Conservation (phyloP, 176 grass and related monocot genomes). For the Avena sativa region DNA sequence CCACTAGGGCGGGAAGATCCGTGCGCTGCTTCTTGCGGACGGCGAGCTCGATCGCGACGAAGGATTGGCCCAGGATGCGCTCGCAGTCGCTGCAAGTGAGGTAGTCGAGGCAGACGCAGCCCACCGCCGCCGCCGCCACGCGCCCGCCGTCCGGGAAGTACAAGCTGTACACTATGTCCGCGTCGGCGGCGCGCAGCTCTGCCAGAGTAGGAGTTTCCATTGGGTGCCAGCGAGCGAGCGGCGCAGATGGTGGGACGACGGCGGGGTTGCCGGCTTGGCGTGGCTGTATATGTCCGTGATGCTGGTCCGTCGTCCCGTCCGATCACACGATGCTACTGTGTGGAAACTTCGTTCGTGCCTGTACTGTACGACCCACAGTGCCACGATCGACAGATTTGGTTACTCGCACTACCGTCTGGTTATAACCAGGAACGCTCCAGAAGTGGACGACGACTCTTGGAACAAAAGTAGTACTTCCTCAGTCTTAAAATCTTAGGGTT, state of each 20-base stretch:
- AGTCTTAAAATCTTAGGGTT: too few relatives aligned
- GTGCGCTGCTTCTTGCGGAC: conserved; percentile 8
- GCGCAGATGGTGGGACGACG: neutral
- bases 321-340: neutral
- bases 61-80: conserved; percentile 42
- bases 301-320: neutral
- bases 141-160: conserved; percentile 44
- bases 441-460: too few relatives aligned
- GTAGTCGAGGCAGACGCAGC: conserved; percentile 52
- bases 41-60: conserved; percentile 32
- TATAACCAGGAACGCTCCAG: too few relatives aligned
- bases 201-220: neutral
- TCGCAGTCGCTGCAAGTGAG: conserved; percentile 61
- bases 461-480: too few relatives aligned
- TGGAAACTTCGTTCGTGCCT: neutral
- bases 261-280: neutral
- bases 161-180: neutral
- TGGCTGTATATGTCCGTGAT: neutral
- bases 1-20: neutral
- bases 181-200: neutral
- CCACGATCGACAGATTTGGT: neutral
- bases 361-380: neutral
- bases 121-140: conserved; percentile 22
- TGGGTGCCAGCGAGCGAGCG: neutral
- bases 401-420: too few relatives aligned